Base-by-base conservation (phyloP, 2,329 filamentous ascomycete genomes). In the Cytospora leucostoma region DNA sequence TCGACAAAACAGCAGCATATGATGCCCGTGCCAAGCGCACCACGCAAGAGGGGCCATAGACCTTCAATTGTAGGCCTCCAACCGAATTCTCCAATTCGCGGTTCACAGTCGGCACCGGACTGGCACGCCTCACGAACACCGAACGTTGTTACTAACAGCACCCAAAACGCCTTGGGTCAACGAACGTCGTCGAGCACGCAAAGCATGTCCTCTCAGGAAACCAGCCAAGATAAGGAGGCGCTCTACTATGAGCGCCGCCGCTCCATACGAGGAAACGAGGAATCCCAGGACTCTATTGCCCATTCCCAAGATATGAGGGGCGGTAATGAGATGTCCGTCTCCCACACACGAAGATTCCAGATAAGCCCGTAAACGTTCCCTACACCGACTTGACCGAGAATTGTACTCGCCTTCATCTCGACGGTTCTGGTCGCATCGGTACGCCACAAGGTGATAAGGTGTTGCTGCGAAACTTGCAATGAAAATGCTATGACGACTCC, bases 221-320 rank as follows among this genome's bases (percentile, higher is more conserved):
- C 17, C 47, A 56, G 51, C 13, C 59, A 63, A 15, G 33, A 33
- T 38, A 15, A 59, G 7, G 58, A 61, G 10, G 47, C 58, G 11
- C 64, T 67, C 21, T 64, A 65, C 17, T 62, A 63, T 44, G 61
- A 62, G 13, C 57, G 33, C 15, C 61, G 33, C 19, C 47, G 17
- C 13, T 66, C 62, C 50, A 38, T 50, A 7, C 52, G 56, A 4
- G 51, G 55, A 11, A 59, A 68, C 8, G 61, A 63, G 33, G 64
- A 67, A 37, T 66, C 65, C 4, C 67, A 70, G n/a, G 64, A 65
- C 12, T 66, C 67, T 7, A 55, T 66, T 2, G 58, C 53, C 11
- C 61, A 66, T 34, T 69, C 67, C 3, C 68, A 68, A 56, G 49
- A 49, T n/a, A 56, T 53, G 10, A 32, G 13, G 33, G 35, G 19